Percentiles rank a stretch among this genome's conserved stretches.
These are phyloP conservation scores for Saccharomycopsis sp. DNA, from an alignment of 805 yeast species.

Conservation along the genomic window DNA sequence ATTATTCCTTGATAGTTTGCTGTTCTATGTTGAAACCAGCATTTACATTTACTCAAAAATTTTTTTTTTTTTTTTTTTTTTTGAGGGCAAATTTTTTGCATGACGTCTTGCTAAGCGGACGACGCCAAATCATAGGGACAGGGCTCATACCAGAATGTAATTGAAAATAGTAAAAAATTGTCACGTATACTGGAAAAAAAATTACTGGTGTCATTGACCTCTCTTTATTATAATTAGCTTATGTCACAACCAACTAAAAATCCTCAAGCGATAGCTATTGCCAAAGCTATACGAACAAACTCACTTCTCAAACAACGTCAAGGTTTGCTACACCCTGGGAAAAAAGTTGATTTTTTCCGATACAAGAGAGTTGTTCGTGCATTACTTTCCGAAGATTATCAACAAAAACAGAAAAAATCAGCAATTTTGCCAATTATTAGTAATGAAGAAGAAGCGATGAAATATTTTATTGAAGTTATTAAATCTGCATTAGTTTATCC, in stretches of 20 bases:
- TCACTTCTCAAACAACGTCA: slow-evolving; percentile 68
- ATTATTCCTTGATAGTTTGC: too few relatives aligned
- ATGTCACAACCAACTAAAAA: slow-evolving; percentile 23
- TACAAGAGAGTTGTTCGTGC: slow-evolving; percentile 80
- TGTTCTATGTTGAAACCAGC: too few relatives aligned
- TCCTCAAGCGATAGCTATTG: slow-evolving; percentile 62
- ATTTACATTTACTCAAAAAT: too few relatives aligned
- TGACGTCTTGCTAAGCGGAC: too few relatives aligned
- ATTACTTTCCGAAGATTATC: slow-evolving; percentile 64
- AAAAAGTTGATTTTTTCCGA: slow-evolving; percentile 76
- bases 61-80: too few relatives aligned
- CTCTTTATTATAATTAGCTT: background rate
- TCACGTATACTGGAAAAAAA: too few relatives aligned
- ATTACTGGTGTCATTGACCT: background rate
- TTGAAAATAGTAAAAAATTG: too few relatives aligned
- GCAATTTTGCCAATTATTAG: slow-evolving; percentile 42
- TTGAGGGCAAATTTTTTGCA: too few relatives aligned
- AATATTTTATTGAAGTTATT: slow-evolving; percentile 59
- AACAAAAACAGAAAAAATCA: slow-evolving; percentile 41
- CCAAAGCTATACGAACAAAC: slow-evolving; percentile 62
- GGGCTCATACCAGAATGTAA: too few relatives aligned
- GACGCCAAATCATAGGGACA: too few relatives aligned
- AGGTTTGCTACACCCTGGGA: slow-evolving; percentile 55
- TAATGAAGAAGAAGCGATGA: slow-evolving; percentile 50
- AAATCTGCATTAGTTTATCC: slow-evolving; percentile 71